These are phyloP conservation scores for Claviceps pusilla DNA, from an alignment of 2,329 filamentous ascomycete species.

Conservation along the genomic window DNA sequence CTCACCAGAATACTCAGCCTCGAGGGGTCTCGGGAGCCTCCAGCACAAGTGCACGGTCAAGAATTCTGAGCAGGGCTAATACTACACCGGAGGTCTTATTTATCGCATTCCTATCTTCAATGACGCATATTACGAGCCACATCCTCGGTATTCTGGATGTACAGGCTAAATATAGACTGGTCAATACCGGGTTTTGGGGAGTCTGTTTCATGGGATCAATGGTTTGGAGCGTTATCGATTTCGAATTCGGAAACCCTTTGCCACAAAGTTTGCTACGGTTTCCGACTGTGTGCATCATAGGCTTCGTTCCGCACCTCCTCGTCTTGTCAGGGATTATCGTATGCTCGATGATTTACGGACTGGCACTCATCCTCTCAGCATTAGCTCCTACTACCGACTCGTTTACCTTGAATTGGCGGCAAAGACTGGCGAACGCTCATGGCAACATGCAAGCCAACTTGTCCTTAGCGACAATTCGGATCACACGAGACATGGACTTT, in stretches of 20 bases:
- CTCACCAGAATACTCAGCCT: constrained; percentile 21
- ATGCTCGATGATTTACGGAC: constrained; percentile 60
- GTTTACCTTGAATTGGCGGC: constrained; percentile 28
- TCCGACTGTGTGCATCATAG: constrained; percentile 86
- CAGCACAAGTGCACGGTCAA: constrained; percentile 41
- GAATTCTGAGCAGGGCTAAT: constrained; percentile 68
- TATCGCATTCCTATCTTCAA: constrained; percentile 72
- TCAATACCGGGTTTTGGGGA: constrained; percentile 83
- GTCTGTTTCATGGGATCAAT: constrained; percentile 80
- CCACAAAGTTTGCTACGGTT: constrained; percentile 63
- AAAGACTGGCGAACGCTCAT: constrained; percentile 58
- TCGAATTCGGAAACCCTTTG: constrained; percentile 43
- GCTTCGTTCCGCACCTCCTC: constrained; percentile 86
- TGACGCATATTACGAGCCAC: constrained; percentile 80
- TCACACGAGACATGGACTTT: constrained; percentile 85
- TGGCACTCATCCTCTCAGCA: constrained; percentile 65
- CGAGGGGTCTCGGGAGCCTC: constrained; percentile 13
- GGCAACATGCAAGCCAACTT: constrained; percentile 86
- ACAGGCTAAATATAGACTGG: constrained; percentile 63
- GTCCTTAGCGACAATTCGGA: constrained; percentile 63
- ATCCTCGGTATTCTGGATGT: constrained; percentile 65
- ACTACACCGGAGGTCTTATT: constrained; percentile 79
- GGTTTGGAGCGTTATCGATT: constrained; percentile 55
- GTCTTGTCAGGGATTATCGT: constrained; percentile 64
- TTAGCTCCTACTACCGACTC: constrained; percentile 13